Base-by-base conservation (phyloP, 345 rosid species). In the Murraya paniculata region DNA sequence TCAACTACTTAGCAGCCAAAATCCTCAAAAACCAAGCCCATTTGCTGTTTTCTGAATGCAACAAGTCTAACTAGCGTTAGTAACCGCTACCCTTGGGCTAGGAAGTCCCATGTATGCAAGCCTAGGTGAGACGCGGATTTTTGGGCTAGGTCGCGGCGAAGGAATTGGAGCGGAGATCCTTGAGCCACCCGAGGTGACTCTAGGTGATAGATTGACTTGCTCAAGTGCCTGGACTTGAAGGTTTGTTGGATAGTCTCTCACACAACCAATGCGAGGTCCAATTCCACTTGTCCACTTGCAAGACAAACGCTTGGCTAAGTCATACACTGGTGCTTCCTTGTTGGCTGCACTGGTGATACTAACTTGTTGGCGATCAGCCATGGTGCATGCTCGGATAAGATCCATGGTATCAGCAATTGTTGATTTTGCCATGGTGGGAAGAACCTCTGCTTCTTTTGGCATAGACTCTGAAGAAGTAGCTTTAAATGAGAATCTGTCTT, bases 241-340 rank as follows among this genome's bases (percentile, higher is more conserved):
- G 2, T 91, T 90, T 73, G 80, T 75, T 48, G 95, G 95, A 85
- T 90, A 90, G 68, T 91, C 95, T 81, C 92, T 88, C 30, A 91
- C 92, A 76, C 93, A 90, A 16, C 93, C 92, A 48, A 91, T 90
- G 72, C 95, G 83, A 38, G 95, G 91, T 35, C 95, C 92, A 75
- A 88, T 75, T 4, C 95, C 95, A 73, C 92, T 91, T 5, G 79
- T 71, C 95, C 95, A 91, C 78, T 91, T 91, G 90, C 95, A 86
- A 31, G 93, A 86, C 71, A 91, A 56, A 27, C 88, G 84, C 78
- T 82, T 88, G 9, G 87, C 80, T 68, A 85, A 55, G 68, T 84
- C 85, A 60, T 82, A 81, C 58, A 75, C 78, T 7, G 88, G 81
- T 74, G 82, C 85, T 83, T 76, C 84, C 65, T 21, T 55, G 18